Evolutionary conservation across 805 yeast genomes (phyloP).

Genomic region (Cyberlindnera subsufficiens): DNA sequence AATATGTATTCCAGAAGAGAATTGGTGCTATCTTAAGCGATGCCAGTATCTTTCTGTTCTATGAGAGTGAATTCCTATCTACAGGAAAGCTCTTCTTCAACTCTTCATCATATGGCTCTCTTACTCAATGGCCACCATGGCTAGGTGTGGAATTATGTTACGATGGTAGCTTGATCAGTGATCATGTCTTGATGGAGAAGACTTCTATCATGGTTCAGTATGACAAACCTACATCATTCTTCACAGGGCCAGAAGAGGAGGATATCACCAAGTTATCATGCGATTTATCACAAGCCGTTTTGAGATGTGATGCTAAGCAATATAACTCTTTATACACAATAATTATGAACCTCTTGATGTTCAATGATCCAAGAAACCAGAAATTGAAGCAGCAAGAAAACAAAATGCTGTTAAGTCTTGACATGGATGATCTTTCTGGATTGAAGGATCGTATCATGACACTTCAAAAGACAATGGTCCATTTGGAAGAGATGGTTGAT

Average conservation of each 20-base stretch:
- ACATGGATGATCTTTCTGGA: conserved; percentile 52
- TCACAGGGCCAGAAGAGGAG: conserved; percentile 23
- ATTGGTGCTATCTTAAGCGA: conserved; percentile 61
- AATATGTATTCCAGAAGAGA: conserved; percentile 54
- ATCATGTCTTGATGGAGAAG: conserved; percentile 53
- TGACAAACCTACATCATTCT: conserved; percentile 46
- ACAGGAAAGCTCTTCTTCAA: conserved; percentile 40
- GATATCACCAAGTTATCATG: conserved; percentile 45
- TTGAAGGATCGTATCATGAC: conserved; percentile 40
- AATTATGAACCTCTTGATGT: conserved; percentile 56
- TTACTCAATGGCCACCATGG: conserved; percentile 83
- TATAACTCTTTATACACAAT: conserved; percentile 63
- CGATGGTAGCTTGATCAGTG: conserved; percentile 40
- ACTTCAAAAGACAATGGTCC: conserved; percentile 43
- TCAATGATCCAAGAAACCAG: conserved; percentile 66
- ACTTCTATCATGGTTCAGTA: conserved; percentile 57
- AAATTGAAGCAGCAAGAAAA: conserved; percentile 53
- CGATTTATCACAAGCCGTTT: conserved; percentile 63
- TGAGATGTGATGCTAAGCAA: conserved; percentile 68
- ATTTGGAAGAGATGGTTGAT: conserved; percentile 35
- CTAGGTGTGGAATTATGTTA: conserved; percentile 66
- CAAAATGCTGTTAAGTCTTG: conserved; percentile 63
- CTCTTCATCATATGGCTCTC: conserved; percentile 55
- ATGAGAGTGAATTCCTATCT: conserved; percentile 39
- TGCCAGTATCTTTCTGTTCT: conserved; percentile 68